Percentiles rank a stretch among this genome's conserved stretches.
These are phyloP conservation scores for Lactarius evosmus DNA, from an alignment of 768 basidiomycete genomes.

Conservation along the genomic window DNA sequence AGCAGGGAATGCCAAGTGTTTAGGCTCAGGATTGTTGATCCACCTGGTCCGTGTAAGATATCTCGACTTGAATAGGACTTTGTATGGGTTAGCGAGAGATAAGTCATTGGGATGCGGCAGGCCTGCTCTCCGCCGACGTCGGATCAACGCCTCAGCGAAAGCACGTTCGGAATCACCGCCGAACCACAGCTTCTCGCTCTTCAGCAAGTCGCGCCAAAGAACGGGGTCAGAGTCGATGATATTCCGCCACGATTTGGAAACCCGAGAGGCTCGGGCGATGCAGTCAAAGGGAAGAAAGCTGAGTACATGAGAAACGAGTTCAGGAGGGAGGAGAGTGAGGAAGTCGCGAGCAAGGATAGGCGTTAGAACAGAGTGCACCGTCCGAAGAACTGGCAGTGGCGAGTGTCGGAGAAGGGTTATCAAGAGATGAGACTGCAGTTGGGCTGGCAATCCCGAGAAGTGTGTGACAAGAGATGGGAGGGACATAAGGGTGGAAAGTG, in stretches of 20 bases:
- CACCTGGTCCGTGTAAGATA: slow-evolving; percentile 77
- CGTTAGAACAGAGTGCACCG: slow-evolving; percentile 81
- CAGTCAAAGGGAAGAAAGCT: slow-evolving; percentile 79
- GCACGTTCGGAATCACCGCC: slow-evolving; percentile 80
- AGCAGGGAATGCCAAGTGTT: slow-evolving; percentile 79
- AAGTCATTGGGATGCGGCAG: slow-evolving; percentile 47
- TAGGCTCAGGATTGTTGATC: slow-evolving; percentile 69
- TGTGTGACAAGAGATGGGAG: slow-evolving; percentile 80
- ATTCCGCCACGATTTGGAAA: slow-evolving; percentile 85
- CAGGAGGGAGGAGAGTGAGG: slow-evolving; percentile 84
- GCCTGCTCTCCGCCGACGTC: slow-evolving; percentile 49
- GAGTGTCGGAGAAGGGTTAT: slow-evolving; percentile 91
- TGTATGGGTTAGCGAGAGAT: slow-evolving; percentile 81
- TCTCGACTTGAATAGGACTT: slow-evolving; percentile 90
- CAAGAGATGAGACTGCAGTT: slow-evolving; percentile 89
- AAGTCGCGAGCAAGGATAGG: slow-evolving; percentile 94
- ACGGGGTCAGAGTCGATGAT: slow-evolving; percentile 89
- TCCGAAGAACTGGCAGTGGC: slow-evolving; percentile 85
- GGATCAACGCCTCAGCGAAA: slow-evolving; percentile 69
- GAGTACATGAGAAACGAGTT: slow-evolving; percentile 86
- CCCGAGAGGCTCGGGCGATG: slow-evolving; percentile 82
- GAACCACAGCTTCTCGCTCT: slow-evolving; percentile 84
- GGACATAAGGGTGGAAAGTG: slow-evolving; percentile 80
- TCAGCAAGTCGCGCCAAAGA: slow-evolving; percentile 85
- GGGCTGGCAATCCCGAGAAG: slow-evolving; percentile 74